phyloP scores from a whole-genome alignment of 1,284 basidiomycete species.

The Sanghuangporus weigelae region DNA sequence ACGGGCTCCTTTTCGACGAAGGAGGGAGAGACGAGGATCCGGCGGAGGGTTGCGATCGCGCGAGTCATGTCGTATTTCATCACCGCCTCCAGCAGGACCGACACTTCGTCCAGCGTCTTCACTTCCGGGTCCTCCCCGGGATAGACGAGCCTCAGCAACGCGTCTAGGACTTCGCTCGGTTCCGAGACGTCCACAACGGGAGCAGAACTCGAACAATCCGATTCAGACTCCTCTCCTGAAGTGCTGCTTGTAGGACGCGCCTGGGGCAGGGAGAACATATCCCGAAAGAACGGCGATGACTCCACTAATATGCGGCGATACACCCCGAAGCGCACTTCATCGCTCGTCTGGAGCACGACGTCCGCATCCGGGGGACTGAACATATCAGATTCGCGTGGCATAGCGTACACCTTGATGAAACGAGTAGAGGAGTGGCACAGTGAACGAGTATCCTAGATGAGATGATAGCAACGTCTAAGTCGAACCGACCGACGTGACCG shows the following conservation, averaged over 20 bases:
- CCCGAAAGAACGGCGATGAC: constrained; percentile 61
- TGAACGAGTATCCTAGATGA: neutral
- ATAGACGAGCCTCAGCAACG: constrained; percentile 49
- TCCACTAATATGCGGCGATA: constrained; percentile 55
- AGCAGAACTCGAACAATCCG: constrained; percentile 10
- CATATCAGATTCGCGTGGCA: neutral
- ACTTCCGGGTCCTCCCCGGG: constrained; percentile 32
- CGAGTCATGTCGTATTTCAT: constrained; percentile 58
- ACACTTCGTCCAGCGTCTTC: constrained; percentile 46
- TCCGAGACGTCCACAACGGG: constrained; percentile 57
- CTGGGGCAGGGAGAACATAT: constrained; percentile 67
- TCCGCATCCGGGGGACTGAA: constrained; percentile 16
- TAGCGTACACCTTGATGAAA: neutral
- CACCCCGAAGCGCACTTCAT: constrained; percentile 48
- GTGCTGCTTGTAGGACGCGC: constrained; percentile 11
- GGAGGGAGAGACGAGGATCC: constrained; percentile 41
- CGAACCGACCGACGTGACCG: neutral
- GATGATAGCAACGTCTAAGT: neutral
- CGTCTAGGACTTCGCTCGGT: constrained; percentile 35
- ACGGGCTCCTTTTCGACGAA: constrained; percentile 46
- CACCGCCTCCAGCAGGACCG: constrained; percentile 46
- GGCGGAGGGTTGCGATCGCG: constrained; percentile 43
- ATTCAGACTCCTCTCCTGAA: constrained; percentile 20
- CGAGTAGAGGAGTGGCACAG: neutral
- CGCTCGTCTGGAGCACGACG: constrained; percentile 23